Evolutionary conservation across 805 yeast species (phyloP).

Genomic region (Groenewaldozyma tartarivorans): DNA sequence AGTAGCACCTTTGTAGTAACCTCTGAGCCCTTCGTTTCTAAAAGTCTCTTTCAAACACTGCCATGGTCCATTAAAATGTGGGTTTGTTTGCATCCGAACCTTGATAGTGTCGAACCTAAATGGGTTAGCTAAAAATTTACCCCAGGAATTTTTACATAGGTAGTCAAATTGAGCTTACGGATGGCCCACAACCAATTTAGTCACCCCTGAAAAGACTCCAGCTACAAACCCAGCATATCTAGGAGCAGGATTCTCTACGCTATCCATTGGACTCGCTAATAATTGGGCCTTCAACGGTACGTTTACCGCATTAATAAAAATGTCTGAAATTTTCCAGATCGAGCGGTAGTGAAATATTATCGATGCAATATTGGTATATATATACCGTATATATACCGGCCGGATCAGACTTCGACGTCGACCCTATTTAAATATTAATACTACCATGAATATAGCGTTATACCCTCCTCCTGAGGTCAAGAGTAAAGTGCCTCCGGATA

Average conservation of each 20-base stretch:
- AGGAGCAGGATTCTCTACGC: not conserved
- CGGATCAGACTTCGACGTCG: too few relatives aligned
- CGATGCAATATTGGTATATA: too few relatives aligned
- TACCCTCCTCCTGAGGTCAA: slow-evolving; percentile 3
- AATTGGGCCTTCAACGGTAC: not conserved
- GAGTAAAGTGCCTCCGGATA: not conserved
- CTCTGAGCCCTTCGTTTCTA: slow-evolving; percentile 63
- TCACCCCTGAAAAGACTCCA: slow-evolving; percentile 79
- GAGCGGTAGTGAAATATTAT: too few relatives aligned
- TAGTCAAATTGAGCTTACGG: slow-evolving; percentile 38
- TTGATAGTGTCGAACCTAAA: slow-evolving; percentile 68
- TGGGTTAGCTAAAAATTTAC: not conserved
- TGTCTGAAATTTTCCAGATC: too few relatives aligned
- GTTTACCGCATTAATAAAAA: not conserved
- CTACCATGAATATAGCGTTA: not conserved
- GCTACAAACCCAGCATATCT: slow-evolving; percentile 60
- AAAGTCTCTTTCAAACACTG: slow-evolving; percentile 72
- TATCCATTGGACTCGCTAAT: not conserved
- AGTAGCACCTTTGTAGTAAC: slow-evolving; percentile 82
- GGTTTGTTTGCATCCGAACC: slow-evolving; percentile 72
- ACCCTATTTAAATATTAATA: not conserved
- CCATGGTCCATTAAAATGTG: slow-evolving; percentile 69
- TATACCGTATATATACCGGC: too few relatives aligned
- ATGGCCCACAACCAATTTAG: slow-evolving; percentile 84
- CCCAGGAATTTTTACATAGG: too few relatives aligned